Base-by-base conservation (phyloP, 768 basidiomycete genomes). In the Gymnopilus junonius region DNA sequence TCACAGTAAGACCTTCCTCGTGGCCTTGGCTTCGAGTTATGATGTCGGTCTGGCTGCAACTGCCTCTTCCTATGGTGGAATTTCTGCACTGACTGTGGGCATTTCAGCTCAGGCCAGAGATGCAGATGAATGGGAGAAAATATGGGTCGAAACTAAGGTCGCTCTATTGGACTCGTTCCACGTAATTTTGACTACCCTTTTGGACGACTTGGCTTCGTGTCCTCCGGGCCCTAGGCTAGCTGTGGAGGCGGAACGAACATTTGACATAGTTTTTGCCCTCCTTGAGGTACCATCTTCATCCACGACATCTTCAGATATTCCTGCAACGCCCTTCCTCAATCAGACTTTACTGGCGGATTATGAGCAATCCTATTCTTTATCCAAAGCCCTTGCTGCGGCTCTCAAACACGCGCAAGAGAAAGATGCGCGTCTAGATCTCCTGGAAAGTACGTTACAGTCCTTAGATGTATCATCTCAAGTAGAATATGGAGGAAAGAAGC, bases 141-240 rank as follows among this genome's bases (percentile, higher is more conserved):
- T 90, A 48, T 91, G 89, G 85, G 78, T 93, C 6, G 83, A 88
- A 60, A 87, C 89, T 2, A 94, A 93, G 75, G 87, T 90, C 8
- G 84, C 86, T 21, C 75, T 93, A 25, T 74, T 94, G 20, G 92
- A 94, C 65, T 71, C 82, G 3, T 90, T 91, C 73, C 90, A 93
- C 65, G 71, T 86, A 53, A 69, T 91, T 32, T 62, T 91, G 54
- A 75, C 75, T 32, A 76, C 79, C 4, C 76, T 89, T 54, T 70
- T 90, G 6, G 76, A 76, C 25, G 83, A 84, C 62, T 70, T 91
- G 31, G 75, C 83, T 1, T 64, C 73, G 8, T 72, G 80, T 6
- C 50, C 68, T 25, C 79, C 80, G 0, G 86, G 83, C 0, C 58
- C 75, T 5, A 73, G 74, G 0, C 81, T 87, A 14, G 82, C 81